Percentiles rank a stretch among this genome's conserved stretches.
These are phyloP conservation scores for Phytophthora quininea DNA, from an alignment of 352 stramenopile genomes.

Conservation along the genomic window DNA sequence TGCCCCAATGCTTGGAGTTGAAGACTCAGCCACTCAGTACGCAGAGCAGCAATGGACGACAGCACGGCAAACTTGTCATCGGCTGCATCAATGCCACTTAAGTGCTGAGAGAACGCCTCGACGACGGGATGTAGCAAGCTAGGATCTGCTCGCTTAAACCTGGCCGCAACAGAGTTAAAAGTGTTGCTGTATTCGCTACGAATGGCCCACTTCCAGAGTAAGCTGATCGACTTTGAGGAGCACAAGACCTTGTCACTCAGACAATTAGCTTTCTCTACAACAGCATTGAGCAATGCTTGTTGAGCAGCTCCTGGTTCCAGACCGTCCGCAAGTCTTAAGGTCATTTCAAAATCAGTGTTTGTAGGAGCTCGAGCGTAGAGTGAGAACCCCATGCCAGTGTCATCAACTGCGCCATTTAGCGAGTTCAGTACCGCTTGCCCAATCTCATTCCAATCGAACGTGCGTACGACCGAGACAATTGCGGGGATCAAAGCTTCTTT, in stretches of 20 bases:
- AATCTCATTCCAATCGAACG: slow-evolving; percentile 21
- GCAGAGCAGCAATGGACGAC: slow-evolving; percentile 1
- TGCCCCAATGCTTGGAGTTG: background rate
- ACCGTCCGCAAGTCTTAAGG: slow-evolving; percentile 14
- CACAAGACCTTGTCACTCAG: slow-evolving; percentile 1
- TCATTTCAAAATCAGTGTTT: slow-evolving; percentile 10
- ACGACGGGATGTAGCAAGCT: background rate
- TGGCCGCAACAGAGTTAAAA: slow-evolving; percentile 1
- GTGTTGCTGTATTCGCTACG: slow-evolving; percentile 2
- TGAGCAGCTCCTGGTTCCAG: slow-evolving; percentile 3
- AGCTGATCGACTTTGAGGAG: slow-evolving; percentile 1
- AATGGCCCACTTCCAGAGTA: slow-evolving; percentile 20
- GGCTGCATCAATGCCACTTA: background rate
- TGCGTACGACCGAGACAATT: slow-evolving; percentile 6
- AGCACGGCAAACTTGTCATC: background rate
- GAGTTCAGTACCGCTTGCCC: slow-evolving; percentile 2
- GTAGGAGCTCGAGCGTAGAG: background rate
- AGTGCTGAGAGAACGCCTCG: slow-evolving; percentile 3
- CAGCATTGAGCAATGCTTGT: background rate
- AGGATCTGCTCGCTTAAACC: slow-evolving; percentile 8
- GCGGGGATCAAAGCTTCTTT: background rate
- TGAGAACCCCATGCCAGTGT: slow-evolving; percentile 1
- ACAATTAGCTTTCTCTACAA: background rate
- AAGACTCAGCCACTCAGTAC: slow-evolving; percentile 10
- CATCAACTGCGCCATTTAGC: slow-evolving; percentile 6